phyloP scores from a whole-genome alignment of 495 filamentous ascomycete genomes.

The Daldinia concentrica region DNA sequence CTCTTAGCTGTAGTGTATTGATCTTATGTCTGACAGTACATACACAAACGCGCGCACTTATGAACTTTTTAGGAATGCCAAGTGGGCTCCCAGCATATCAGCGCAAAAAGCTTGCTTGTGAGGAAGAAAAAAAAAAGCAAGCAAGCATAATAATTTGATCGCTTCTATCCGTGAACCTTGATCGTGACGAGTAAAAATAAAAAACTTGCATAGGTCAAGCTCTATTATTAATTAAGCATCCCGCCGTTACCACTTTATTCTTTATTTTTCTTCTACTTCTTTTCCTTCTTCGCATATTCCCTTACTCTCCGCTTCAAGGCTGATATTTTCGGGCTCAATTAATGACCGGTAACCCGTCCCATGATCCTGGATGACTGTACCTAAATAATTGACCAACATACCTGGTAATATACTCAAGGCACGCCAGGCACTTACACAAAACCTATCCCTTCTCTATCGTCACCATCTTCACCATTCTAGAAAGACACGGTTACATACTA shows the following conservation, averaged over 20 bases:
- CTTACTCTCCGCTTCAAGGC: slow-evolving; percentile 8
- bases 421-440: slow-evolving; percentile 8
- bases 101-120: slow-evolving; percentile 16
- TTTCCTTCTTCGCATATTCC: slow-evolving; percentile 7
- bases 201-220: slow-evolving; percentile 4
- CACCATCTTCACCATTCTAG: background rate
- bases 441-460: slow-evolving; percentile 3
- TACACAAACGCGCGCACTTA: background rate
- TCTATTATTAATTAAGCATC: slow-evolving; percentile 23
- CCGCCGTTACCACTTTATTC: slow-evolving; percentile 12
- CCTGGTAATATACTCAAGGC: background rate
- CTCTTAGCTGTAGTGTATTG: slow-evolving; percentile 9
- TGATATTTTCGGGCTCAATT: slow-evolving; percentile 36
- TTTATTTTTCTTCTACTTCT: slow-evolving; percentile 7
- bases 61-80: slow-evolving; percentile 10
- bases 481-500: background rate
- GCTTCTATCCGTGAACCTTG: background rate
- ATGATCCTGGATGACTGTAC: slow-evolving; percentile 16
- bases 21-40: slow-evolving; percentile 19
- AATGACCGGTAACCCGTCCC: slow-evolving; percentile 22
- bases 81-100: slow-evolving; percentile 20
- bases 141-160: slow-evolving; percentile 15
- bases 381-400: slow-evolving; percentile 2
- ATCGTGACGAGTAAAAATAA: slow-evolving; percentile 19
- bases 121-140: background rate